Evolutionary conservation across 2,329 filamentous ascomycete species (phyloP), one percentile per base, ranked within the genome.

Genomic region (Clonostachys chloroleuca): DNA sequence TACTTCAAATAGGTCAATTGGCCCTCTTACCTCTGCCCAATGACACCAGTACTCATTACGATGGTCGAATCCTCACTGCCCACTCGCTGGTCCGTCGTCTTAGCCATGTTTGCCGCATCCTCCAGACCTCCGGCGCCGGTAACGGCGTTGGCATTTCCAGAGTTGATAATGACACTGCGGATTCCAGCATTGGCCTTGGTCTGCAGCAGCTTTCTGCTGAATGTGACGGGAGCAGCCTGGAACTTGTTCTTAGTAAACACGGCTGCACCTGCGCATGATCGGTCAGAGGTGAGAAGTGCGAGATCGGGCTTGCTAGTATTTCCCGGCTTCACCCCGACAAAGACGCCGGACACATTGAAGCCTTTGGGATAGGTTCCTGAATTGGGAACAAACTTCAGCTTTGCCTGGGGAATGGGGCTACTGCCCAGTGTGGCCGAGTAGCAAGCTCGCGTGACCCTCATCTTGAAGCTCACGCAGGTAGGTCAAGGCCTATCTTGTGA

Each of bases 231-330:
- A 12, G 94, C 94, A 16, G 94, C 94, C 69, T 96, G 92, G 72
- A 99, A 99, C 67, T 92, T 92, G 74, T 99, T 99, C 68, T 91
- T 95, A 47, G 94, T 99, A 72, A 97, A 96, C 42, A 97, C 92
- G 7, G 91, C 94, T 1, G 92, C 90, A 10, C 87, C 92, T 7
- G 89, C 80, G 66, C 91, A 96, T 47, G 92, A 90, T 45, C 77
- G 78, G 59, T 96, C 89, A 7, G 94, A 97, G 16, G 86, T 84
- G 53, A 99, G 80, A 55, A 99, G 78, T 35, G 92, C 90, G 44
- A 99, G 80, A 65, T 99, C 94, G 34, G 92, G 91, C 67, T 92
- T 92, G 52, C 82, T 87, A 44, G 88, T 96, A 70, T 97, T 97
- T 54, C 85, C 85, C 13, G 91, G 83, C 73, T 99, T 99, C 57